Evolutionary conservation across 768 basidiomycete genomes (phyloP), one percentile per base, ranked within the genome.

Genomic region (Boletus edulis): DNA sequence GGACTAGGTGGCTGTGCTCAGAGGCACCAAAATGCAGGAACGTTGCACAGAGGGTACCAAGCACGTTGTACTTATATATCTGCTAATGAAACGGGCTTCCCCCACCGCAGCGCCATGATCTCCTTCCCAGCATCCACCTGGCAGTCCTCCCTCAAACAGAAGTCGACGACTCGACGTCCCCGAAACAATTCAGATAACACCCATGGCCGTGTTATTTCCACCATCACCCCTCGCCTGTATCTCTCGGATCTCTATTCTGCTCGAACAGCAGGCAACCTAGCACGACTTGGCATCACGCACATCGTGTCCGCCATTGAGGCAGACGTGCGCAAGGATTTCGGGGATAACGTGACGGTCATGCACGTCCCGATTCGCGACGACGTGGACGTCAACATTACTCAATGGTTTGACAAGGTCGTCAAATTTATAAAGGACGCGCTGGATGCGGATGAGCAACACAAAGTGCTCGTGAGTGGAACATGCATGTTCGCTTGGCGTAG

Each of bases 201-300:
- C 14, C 49, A 59, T 18, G 70, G 67, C 8, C 63, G 67, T 4
- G 62, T 44, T 29, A 67, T 66, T 3, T 63, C 66, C 39, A 56
- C 62, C 51, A 78, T 81, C 49, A 67, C 75, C 2, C 75, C 78
- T 7, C 73, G 78, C 24, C 71, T 91, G 18, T 90, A 84, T 63
- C 81, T 91, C 49, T 82, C 86, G 3, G 85, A 84, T 60, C 78
- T 78, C 46, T 71, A 70, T 60, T 83, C 81, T 11, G 88, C 85
- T n/a, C 67, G 67, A 24, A 70, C 82, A 62, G 67, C 66, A 12
- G 73, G 75, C 5, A 75, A 76, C 52, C 73, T 89, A n/a, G 54
- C 60, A 12, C 70, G 69, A 20, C 78, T 89, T 7, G 85, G 86
- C 13, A 81, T 90, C 59, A 91, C 89, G 1, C 90, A 91, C 71